Evolutionary conservation across 192 early-diverging fungal genomes (phyloP).

Genomic region (Dimargaris verticillata): DNA sequence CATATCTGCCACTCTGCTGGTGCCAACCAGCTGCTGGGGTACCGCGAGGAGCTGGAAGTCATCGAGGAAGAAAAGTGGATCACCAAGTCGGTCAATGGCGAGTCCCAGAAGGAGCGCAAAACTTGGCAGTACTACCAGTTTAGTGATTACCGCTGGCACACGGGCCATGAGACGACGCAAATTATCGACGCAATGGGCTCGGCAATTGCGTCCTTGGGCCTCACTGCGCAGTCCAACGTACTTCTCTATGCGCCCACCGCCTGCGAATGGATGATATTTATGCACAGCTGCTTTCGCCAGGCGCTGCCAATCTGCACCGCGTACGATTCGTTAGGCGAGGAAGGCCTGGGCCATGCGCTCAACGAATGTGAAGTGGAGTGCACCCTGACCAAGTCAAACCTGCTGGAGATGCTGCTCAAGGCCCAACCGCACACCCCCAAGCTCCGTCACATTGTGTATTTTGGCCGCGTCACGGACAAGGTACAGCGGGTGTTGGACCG

Average conservation of each 20-base stretch:
- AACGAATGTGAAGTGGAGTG: constrained; percentile 56
- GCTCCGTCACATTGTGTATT: constrained; percentile 53
- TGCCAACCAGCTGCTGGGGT: constrained; percentile 37
- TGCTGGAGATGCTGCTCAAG: constrained; percentile 45
- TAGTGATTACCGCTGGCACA: constrained; percentile 65
- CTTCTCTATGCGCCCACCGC: constrained; percentile 53
- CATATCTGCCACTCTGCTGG: constrained; percentile 29
- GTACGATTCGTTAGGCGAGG: constrained; percentile 68
- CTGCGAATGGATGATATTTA: constrained; percentile 25
- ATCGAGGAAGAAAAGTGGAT: constrained; percentile 67
- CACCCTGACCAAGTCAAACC: constrained; percentile 57
- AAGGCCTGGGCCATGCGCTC: constrained; percentile 69
- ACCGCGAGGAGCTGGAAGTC: constrained; percentile 37
- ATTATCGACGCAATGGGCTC: constrained; percentile 39
- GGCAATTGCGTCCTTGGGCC: constrained; percentile 54
- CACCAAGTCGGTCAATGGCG: constrained; percentile 44
- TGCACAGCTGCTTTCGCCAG: constrained; percentile 43
- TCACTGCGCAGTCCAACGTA: constrained; percentile 27
- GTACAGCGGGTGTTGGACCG: constrained; percentile 24
- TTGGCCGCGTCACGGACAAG: constrained; percentile 23
- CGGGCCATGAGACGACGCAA: constrained; percentile 48
- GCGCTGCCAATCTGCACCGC: constrained; percentile 62
- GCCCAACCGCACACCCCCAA: constrained; percentile 38
- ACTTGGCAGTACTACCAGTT: constrained; percentile 67
- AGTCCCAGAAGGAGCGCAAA: constrained; percentile 48